Conservation (phyloP, 2,329 filamentous ascomycete species). For the Ampelomyces quisqualis region DNA sequence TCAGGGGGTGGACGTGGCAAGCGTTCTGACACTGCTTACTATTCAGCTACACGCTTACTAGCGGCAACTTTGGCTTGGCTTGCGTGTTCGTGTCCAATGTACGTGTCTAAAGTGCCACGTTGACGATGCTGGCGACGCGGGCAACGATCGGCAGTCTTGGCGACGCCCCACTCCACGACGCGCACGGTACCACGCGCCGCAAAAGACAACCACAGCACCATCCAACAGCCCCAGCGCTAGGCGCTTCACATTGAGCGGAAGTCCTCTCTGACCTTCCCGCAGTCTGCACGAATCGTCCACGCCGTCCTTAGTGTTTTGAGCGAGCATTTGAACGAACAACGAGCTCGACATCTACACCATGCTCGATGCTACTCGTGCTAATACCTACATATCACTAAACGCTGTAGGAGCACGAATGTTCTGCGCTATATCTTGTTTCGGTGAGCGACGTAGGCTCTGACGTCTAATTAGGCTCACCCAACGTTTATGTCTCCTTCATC, state of each 20-base stretch:
- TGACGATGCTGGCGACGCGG: slow-evolving; percentile 1
- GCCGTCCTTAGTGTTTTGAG: not conserved
- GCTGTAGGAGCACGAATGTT: not conserved
- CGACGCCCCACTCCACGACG: slow-evolving; percentile 1
- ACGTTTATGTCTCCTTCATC: not conserved
- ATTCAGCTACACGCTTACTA: no score
- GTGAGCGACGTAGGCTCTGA: not conserved
- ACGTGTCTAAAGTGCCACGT: slow-evolving; percentile 1
- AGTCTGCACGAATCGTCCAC: not conserved
- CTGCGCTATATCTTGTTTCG: not conserved
- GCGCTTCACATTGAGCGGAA: not conserved
- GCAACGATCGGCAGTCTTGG: slow-evolving; percentile 1
- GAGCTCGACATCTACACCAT: not conserved
- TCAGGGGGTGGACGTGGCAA: no score
- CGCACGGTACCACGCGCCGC: not conserved
- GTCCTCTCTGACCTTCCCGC: not conserved
- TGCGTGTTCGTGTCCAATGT: slow-evolving; percentile 1
- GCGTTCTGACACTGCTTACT: no score
- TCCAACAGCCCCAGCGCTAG: not conserved
- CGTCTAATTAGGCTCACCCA: not conserved
- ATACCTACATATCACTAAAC: not conserved
- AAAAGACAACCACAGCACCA: not conserved
- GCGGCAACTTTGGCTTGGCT: not conserved
- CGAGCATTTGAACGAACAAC: not conserved
- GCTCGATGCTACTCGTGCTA: slow-evolving; percentile 1